Evolutionary conservation across 73 alveolate species (phyloP).

Genomic region (Uronychia setigera): DNA sequence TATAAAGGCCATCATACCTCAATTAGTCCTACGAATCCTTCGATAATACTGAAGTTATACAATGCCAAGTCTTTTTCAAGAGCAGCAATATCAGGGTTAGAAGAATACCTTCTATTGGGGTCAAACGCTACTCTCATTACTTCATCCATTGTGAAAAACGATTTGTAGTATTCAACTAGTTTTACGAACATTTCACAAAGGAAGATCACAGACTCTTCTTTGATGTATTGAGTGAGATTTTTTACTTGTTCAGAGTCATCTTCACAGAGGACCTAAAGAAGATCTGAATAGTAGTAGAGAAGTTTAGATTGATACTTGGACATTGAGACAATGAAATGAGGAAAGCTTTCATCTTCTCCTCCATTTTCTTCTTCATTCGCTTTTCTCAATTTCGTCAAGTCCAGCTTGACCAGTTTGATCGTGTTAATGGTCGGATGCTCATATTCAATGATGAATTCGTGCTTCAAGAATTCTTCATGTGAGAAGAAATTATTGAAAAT

Average conservation of each 20-base stretch:
- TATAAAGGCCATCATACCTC: neutral
- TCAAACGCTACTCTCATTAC: neutral
- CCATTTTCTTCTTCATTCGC: neutral
- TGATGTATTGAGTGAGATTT: neutral
- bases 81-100: neutral
- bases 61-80: neutral
- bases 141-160: neutral
- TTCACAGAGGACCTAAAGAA: neutral
- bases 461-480: neutral
- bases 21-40: neutral
- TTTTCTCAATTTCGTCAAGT: neutral
- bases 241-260: neutral
- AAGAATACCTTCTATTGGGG: neutral
- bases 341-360: neutral
- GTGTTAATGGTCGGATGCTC: neutral
- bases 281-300: neutral
- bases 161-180: neutral
- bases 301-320: neutral
- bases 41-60: neutral
- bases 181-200: neutral
- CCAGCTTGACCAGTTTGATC: neutral
- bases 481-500: neutral
- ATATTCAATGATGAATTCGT: neutral
- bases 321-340: neutral
- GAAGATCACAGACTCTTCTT: neutral